phyloP scores from a whole-genome alignment of 371 early-diverging fungal species.

The Lichtheimia ornata region DNA sequence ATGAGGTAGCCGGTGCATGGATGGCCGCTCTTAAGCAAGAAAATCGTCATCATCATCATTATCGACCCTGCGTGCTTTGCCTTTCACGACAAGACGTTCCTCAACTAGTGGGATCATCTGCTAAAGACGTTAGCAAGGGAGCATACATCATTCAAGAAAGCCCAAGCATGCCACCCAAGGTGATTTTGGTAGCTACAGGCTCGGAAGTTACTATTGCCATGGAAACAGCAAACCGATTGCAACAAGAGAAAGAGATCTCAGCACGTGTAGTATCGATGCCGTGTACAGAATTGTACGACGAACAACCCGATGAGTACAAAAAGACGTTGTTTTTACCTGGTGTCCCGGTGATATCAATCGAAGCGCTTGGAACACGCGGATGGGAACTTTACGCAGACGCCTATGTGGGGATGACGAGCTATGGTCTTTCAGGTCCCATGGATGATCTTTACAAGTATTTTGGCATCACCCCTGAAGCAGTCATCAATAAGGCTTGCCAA shows the following conservation, averaged over 20 bases:
- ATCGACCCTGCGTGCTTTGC: slow-evolving; percentile 86
- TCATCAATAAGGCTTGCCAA: slow-evolving; percentile 69
- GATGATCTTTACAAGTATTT: slow-evolving; percentile 80
- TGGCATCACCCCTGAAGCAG: slow-evolving; percentile 75
- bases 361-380: slow-evolving; percentile 92
- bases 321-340: slow-evolving; percentile 79
- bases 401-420: slow-evolving; percentile 2
- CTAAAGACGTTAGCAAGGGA: slow-evolving; percentile 77
- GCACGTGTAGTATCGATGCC: slow-evolving; percentile 96
- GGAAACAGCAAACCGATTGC: slow-evolving; percentile 69
- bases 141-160: slow-evolving; percentile 76
- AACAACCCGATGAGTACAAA: slow-evolving; percentile 89
- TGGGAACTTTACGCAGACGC: slow-evolving; percentile 82
- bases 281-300: slow-evolving; percentile 92
- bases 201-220: slow-evolving; percentile 92
- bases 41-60: slow-evolving; percentile 15
- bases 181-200: slow-evolving; percentile 92
- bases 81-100: slow-evolving; percentile 96
- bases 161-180: slow-evolving; percentile 51
- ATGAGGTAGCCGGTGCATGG: slow-evolving; percentile 93
- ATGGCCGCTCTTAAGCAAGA: slow-evolving; percentile 72
- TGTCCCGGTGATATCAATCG: slow-evolving; percentile 86
- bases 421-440: slow-evolving; percentile 64
- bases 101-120: slow-evolving; percentile 80
- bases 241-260: slow-evolving; percentile 43